Evolutionary conservation across 345 rosid species (phyloP), one percentile per base, ranked within the genome.

Genomic region (Psidium friedrichsthalianum): DNA sequence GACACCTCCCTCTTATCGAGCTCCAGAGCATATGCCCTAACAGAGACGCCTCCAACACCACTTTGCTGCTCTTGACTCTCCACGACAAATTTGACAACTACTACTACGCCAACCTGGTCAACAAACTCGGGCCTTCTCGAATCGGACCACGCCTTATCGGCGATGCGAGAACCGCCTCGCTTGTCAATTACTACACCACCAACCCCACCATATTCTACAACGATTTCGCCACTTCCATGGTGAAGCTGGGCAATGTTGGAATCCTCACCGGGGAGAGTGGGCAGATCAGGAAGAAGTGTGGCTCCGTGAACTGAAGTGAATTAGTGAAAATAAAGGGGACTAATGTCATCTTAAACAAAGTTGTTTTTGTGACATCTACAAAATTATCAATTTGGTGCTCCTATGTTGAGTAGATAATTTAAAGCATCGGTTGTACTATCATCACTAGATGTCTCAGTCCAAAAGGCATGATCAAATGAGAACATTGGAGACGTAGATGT

Each of bases 181-280:
- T 94, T 85, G 98, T 94, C 18, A 90, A 86, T 51, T 87, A 93
- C 9, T 96, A 95, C 36, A 90, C 94, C 57, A 76, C 85, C 54
- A 85, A 93, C 61, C 93, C 92, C 0, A 90, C 82, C 85, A 89
- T 90, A 53, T 94, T 95, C 89, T 87, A 87, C 40, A 91, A 51
- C 76, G 97, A 95, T 84, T 94, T 95, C 20, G 94, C 92, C 21
- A 86, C 91, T 27, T 95, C 98, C 3, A 95, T 95, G 99, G 90
- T 90, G 29, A 94, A 93, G 93, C 86, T 94, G 59, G 91, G 93
- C 11, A 93, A 90, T 21, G 78, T 95, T 4, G 98, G 97, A 24
- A 86, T 94, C 51, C 87, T 94, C 57, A 93, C 95, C 1, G 97
- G 98, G 86, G 64, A 51, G 16, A 85, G 91, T 51, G 98, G 98